A percentile compares a stretch with the other conserved stretches of the same genome.
Evolutionary conservation across 2,329 filamentous ascomycete species (phyloP).

Genomic region (Neoarthrinium moseri): DNA sequence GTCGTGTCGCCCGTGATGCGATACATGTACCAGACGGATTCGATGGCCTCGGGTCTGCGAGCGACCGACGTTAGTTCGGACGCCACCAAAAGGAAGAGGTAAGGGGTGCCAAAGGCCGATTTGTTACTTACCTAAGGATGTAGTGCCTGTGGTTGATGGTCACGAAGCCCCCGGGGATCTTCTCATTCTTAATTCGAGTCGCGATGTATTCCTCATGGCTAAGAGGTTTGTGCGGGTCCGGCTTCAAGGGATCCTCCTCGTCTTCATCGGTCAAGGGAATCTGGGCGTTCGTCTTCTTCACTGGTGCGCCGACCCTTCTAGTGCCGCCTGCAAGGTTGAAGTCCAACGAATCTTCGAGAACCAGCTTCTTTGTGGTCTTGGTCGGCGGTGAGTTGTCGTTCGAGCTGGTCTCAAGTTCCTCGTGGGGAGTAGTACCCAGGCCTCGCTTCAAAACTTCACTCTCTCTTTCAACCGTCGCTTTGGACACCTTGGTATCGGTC

Average conservation of each 20-base stretch:
- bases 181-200: conserved; percentile 39
- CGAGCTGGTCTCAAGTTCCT: conserved; percentile 10
- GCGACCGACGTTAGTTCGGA: no score
- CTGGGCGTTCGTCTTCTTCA: conserved; percentile 20
- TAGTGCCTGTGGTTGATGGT: conserved; percentile 48
- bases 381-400: conserved; percentile 10
- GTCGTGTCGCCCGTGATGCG: conserved; percentile 76
- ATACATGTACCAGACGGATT: conserved; percentile 87
- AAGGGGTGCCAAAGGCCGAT: conserved; percentile 16
- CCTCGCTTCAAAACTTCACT: conserved; percentile 6
- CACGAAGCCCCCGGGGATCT: conserved; percentile 51
- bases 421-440: background rate
- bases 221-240: conserved; percentile 38
- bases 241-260: conserved; percentile 17
- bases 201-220: conserved; percentile 56
- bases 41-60: conserved; percentile 76
- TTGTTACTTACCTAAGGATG: conserved; percentile 59
- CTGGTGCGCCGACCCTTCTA: conserved; percentile 6
- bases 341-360: conserved; percentile 12
- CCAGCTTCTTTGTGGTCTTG: conserved; percentile 14
- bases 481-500: background rate
- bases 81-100: conserved; percentile 12
- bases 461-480: background rate
- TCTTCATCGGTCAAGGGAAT: conserved; percentile 24
- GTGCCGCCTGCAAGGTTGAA: conserved; percentile 10